Base-by-base conservation (phyloP, 2,329 filamentous ascomycete genomes). In the Chrysosporium queenslandicum region DNA sequence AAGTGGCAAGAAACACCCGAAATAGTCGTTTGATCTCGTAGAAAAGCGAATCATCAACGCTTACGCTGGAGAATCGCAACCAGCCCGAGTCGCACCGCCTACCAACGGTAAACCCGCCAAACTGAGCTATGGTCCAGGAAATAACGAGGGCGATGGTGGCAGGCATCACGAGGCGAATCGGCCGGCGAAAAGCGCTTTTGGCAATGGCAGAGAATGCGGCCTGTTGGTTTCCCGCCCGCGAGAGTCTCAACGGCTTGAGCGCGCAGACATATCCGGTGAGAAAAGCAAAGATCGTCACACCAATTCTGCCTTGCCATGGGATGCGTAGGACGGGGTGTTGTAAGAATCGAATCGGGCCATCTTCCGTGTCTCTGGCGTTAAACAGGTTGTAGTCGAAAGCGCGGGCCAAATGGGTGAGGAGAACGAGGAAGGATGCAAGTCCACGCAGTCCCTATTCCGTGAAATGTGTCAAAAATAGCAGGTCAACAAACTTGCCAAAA, bases 241-340 rank as follows among this genome's bases (percentile, higher is more conserved):
- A 71, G 41, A 74, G 71, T 60, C 74, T 75, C 12, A 78, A 63
- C 1, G 76, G 76, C 60, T 78, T 78, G 53, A 78, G 67, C 25
- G 75, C 75, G 61, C 75, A 78, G 20, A 79, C 76, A 56, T 77
- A 78, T 53, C 76, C 76, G 0, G 76, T 78, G 50, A 79, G 64
- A 57, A 79, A 77, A 47, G 75, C 74, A 58, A 79, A 79, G 61
- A 78, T 77, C 54, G 75, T 76, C 30, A 79, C 76, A 40, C 75
- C 76, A 27, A 77, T 71, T 20, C 75, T 71, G 41, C 76, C 76
- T 60, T 78, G 75, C 66, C 70, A 75, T 27, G 74, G 74, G n/a
- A 78, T 67, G n/a, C 76, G 75, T n/a, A 78, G 61, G 55, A 77
- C 70, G 3, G 76, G 75, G 47, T 71, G 65, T 60, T 79, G 76